A percentile compares a stretch with the other conserved stretches of the same genome.
These are phyloP conservation scores for Atkinsonella hypoxylon DNA, from an alignment of 2,329 filamentous ascomycete genomes.

Conservation along the genomic window DNA sequence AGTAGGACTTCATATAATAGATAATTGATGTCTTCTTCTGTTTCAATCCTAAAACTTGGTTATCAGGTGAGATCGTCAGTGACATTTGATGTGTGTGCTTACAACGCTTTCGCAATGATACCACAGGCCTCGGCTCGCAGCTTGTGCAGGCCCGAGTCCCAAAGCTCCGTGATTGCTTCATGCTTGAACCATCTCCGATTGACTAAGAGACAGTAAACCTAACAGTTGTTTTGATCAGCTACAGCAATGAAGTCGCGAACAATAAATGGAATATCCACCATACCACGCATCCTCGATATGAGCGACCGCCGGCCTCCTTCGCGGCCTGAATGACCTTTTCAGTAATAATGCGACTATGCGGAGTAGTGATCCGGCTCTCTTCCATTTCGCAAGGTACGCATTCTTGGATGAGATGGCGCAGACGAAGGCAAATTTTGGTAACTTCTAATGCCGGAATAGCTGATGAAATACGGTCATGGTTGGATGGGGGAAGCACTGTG, in stretches of 20 bases:
- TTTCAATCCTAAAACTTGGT: slow-evolving; percentile 54
- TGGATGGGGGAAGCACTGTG: slow-evolving; percentile 54
- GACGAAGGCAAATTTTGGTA: slow-evolving; percentile 76
- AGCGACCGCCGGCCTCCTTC: slow-evolving; percentile 63
- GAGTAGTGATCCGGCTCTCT: slow-evolving; percentile 57
- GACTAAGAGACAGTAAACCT: slow-evolving; percentile 66
- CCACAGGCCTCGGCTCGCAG: slow-evolving; percentile 76
- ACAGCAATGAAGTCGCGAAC: not conserved
- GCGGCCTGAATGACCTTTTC: slow-evolving; percentile 67
- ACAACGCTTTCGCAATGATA: slow-evolving; percentile 74
- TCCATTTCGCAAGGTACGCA: slow-evolving; percentile 86
- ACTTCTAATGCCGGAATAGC: slow-evolving; percentile 68
- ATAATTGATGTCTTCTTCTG: slow-evolving; percentile 66
- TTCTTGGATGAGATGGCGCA: slow-evolving; percentile 84
- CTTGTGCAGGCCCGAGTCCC: slow-evolving; percentile 78
- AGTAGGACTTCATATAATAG: slow-evolving; percentile 73
- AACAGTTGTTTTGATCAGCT: not conserved
- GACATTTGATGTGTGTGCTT: slow-evolving; percentile 12
- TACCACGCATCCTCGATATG: slow-evolving; percentile 65
- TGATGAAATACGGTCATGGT: slow-evolving; percentile 45
- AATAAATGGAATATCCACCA: slow-evolving; percentile 5
- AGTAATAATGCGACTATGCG: slow-evolving; percentile 82
- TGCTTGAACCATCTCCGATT: slow-evolving; percentile 62
- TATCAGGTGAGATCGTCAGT: not conserved
- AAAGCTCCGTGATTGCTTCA: slow-evolving; percentile 71